These are phyloP conservation scores for Candida fluviatilis DNA, from an alignment of 805 yeast genomes.

Conservation along the genomic window DNA sequence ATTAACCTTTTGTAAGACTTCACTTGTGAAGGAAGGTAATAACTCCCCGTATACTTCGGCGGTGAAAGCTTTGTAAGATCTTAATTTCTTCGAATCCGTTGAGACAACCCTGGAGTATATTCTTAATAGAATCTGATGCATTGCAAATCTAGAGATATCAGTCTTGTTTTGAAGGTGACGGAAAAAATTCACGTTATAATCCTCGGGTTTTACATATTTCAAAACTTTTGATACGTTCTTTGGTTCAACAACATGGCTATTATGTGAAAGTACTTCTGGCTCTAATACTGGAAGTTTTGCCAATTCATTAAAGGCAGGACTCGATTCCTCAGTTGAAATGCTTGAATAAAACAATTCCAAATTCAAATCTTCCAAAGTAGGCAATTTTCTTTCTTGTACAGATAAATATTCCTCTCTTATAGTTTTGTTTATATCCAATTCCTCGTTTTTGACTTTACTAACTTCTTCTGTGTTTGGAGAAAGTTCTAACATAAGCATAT, in stretches of 20 bases:
- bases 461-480: slow-evolving; percentile 23
- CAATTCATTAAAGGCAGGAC: slow-evolving; percentile 9
- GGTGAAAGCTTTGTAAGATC: slow-evolving; percentile 79
- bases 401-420: slow-evolving; percentile 14
- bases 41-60: slow-evolving; percentile 90
- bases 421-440: slow-evolving; percentile 20
- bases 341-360: slow-evolving; percentile 17
- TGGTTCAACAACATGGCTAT: slow-evolving; percentile 4
- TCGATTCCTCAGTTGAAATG: slow-evolving; percentile 10
- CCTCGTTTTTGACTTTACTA: slow-evolving; percentile 6
- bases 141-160: slow-evolving; percentile 30
- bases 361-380: slow-evolving; percentile 16
- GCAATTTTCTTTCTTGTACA: slow-evolving; percentile 10
- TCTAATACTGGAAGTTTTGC: not conserved
- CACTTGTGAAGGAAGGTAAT: slow-evolving; percentile 70
- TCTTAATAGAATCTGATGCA: slow-evolving; percentile 69
- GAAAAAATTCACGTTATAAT: slow-evolving; percentile 18
- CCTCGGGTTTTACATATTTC: slow-evolving; percentile 15
- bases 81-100: slow-evolving; percentile 60
- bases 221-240: slow-evolving; percentile 6
- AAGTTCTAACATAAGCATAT: slow-evolving; percentile 33
- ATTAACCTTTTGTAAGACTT: slow-evolving; percentile 55
- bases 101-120: slow-evolving; percentile 76
- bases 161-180: slow-evolving; percentile 16
- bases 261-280: not conserved